Evolutionary conservation across 2,329 filamentous ascomycete species (phyloP).

Genomic region (Neospermospora avenae): DNA sequence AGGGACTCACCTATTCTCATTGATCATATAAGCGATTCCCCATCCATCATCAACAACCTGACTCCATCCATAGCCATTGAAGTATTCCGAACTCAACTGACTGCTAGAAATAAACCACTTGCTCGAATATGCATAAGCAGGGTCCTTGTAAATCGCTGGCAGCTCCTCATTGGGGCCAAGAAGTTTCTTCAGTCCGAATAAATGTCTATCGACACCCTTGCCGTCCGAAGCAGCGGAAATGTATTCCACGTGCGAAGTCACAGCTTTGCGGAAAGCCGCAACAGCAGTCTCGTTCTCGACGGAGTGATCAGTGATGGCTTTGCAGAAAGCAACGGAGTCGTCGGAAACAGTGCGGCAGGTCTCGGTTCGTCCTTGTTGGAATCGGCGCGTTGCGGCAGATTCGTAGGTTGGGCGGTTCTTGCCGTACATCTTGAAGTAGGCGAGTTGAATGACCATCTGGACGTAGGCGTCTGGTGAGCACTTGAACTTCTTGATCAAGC

Average conservation of each 20-base stretch:
- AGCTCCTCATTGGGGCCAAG: conserved; percentile 76
- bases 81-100: conserved; percentile 93
- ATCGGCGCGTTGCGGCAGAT: conserved; percentile 89
- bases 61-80: conserved; percentile 98
- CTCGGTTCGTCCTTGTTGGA: conserved; percentile 94
- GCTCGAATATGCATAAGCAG: conserved; percentile 76
- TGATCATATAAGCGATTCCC: conserved; percentile 99
- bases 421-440: conserved; percentile 99
- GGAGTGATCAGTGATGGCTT: conserved; percentile 71
- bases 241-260: conserved; percentile 83
- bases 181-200: conserved; percentile 95
- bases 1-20: conserved; percentile 77
- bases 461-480: conserved; percentile 97
- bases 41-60: conserved; percentile 96
- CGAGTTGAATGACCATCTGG: conserved; percentile 97
- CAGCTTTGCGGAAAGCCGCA: conserved; percentile 76
- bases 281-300: conserved; percentile 62
- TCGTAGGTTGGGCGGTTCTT: conserved; percentile 97
- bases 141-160: conserved; percentile 82
- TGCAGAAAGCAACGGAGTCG: conserved; percentile 86
- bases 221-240: conserved; percentile 86
- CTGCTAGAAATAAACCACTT: conserved; percentile 88
- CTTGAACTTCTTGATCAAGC: conserved; percentile 98
- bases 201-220: conserved; percentile 89
- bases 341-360: conserved; percentile 92